A percentile compares a stretch with the other conserved stretches of the same genome.
Evolutionary conservation across 2,329 filamentous ascomycete species (phyloP).

Genomic region (Aureobasidium sp.): DNA sequence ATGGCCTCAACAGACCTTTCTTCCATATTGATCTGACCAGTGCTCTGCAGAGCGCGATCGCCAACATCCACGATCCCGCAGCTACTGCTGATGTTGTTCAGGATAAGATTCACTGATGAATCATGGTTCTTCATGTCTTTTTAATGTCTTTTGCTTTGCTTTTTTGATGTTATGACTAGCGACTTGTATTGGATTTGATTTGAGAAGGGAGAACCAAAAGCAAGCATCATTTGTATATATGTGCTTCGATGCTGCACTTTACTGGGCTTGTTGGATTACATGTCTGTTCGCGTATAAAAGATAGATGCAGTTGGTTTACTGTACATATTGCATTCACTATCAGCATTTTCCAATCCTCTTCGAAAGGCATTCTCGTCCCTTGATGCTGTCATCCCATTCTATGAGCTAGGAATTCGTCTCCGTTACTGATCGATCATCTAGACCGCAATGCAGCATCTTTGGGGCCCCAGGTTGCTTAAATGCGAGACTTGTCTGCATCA

Average conservation of each 20-base stretch:
- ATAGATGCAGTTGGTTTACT: neutral
- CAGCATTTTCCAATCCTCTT: neutral
- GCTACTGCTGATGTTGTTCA: conserved; percentile 4
- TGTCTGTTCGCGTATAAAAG: neutral
- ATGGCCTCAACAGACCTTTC: conserved; percentile 79
- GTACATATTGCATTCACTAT: neutral
- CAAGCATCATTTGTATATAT: conserved; percentile 5
- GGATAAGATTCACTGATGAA: neutral
- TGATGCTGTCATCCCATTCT: neutral
- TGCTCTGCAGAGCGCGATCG: conserved; percentile 78
- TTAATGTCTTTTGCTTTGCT: neutral
- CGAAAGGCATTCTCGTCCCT: neutral
- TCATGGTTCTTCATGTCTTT: neutral
- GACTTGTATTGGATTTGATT: neutral
- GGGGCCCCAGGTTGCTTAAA: neutral
- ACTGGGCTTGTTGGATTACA: neutral
- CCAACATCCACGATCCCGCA: conserved; percentile 47
- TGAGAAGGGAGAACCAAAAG: neutral
- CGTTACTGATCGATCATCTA: neutral
- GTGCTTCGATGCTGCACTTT: neutral
- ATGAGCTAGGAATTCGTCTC: neutral
- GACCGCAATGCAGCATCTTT: neutral
- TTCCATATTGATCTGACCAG: conserved; percentile 92
- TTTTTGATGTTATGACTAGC: neutral
- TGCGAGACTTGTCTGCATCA: neutral